These are phyloP conservation scores for Volutella citrinella DNA, from an alignment of 2,329 filamentous ascomycete genomes.

Conservation along the genomic window DNA sequence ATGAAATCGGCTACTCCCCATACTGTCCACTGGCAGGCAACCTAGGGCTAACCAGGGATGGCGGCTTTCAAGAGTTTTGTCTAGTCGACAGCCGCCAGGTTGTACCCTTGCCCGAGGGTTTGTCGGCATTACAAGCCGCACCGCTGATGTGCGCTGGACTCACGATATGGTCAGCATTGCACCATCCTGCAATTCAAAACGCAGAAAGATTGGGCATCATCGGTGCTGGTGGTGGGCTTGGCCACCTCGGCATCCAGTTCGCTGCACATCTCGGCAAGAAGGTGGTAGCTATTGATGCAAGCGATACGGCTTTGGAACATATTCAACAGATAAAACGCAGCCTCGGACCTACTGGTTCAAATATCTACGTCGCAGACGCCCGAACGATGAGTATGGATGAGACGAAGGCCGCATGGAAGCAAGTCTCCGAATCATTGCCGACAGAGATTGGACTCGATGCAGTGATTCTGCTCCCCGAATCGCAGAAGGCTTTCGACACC, in stretches of 20 bases:
- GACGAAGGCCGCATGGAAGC: neutral
- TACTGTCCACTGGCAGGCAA: slow-evolving; percentile 6
- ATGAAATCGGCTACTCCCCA: slow-evolving; percentile 3
- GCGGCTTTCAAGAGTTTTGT: slow-evolving; percentile 8
- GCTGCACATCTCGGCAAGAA: slow-evolving; percentile 4
- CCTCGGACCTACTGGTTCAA: neutral
- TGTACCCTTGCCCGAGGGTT: slow-evolving; percentile 1
- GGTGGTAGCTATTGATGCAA: slow-evolving; percentile 8
- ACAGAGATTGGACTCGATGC: slow-evolving; percentile 5
- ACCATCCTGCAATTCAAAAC: neutral
- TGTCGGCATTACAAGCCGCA: slow-evolving; percentile 5
- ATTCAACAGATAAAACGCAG: neutral
- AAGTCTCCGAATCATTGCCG: neutral
- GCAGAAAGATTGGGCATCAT: slow-evolving; percentile 4
- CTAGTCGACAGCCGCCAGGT: slow-evolving; percentile 5
- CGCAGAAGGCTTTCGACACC: slow-evolving; percentile 5
- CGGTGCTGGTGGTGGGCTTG: slow-evolving; percentile 8
- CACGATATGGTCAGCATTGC: slow-evolving; percentile 9
- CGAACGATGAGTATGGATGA: neutral
- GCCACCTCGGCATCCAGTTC: slow-evolving; percentile 12
- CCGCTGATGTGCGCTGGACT: slow-evolving; percentile 15
- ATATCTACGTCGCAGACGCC: neutral
- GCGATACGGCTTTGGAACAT: slow-evolving; percentile 1
- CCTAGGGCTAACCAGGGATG: slow-evolving; percentile 3
- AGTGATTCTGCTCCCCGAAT: slow-evolving; percentile 6